Evolutionary conservation across 2,329 filamentous ascomycete species (phyloP).

Genomic region (Rhytidhysteron rufulum): DNA sequence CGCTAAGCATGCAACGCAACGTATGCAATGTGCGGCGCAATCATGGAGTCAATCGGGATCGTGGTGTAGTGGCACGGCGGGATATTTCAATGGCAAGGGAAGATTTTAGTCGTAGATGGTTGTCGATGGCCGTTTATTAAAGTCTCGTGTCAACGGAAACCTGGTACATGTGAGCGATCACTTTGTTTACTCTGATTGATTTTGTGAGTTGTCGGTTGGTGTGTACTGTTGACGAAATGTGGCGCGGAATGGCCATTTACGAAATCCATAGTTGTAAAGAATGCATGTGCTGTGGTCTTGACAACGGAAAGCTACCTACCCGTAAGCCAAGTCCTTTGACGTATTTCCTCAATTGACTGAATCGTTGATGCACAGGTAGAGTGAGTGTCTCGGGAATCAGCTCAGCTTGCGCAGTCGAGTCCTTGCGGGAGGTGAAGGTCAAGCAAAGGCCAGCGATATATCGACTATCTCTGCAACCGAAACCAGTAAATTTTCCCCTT

Average conservation of each 20-base stretch:
- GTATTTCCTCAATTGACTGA: conserved; percentile 4
- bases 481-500: conserved; percentile 14
- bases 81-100: too few species aligned
- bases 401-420: background rate
- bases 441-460: conserved; percentile 8
- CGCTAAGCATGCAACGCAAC: conserved; percentile 26
- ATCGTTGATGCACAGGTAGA: conserved; percentile 9
- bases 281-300: conserved; percentile 20
- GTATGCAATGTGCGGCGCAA: conserved; percentile 14
- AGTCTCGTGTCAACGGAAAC: too few species aligned
- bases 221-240: conserved; percentile 22
- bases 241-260: conserved; percentile 22
- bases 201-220: conserved; percentile 18
- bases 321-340: conserved; percentile 9
- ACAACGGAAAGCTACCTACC: conserved; percentile 27
- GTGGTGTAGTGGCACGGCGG: too few species aligned
- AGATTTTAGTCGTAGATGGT: too few species aligned
- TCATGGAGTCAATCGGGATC: too few species aligned
- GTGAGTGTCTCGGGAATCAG: conserved; percentile 9
- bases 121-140: too few species aligned
- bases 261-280: conserved; percentile 17
- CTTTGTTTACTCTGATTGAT: conserved; percentile 5
- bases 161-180: background rate
- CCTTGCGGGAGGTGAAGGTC: conserved; percentile 1
- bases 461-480: background rate